Evolutionary conservation across 352 stramenopile genomes (phyloP), one percentile per base, ranked within the genome.

Genomic region (Globisporangium iwayamae): DNA sequence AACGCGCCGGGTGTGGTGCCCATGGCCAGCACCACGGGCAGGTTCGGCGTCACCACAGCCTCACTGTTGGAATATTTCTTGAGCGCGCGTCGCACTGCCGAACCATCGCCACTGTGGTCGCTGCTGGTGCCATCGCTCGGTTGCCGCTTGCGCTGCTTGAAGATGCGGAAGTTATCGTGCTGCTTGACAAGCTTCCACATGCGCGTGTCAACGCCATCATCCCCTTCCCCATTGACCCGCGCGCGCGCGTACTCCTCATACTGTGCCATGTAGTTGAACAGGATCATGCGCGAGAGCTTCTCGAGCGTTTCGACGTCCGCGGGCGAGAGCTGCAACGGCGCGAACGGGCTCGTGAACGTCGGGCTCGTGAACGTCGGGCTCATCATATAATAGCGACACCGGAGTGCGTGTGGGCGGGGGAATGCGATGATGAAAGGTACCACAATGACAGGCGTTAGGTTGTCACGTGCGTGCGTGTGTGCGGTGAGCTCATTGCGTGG

Each of bases 311-410:
- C 36, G 3, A 18, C n/a, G 3, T 70, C 64, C 1, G 38, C 9
- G 4, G 38, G 16, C 36, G 58, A 50, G 18, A 70, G 64, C 16
- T 48, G 7, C 2, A 70, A 58, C 48, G 64, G 64, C 22, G 47
- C 34, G 56, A 70, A 70, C 32, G 64, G 64, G 10, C n/a, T 63
- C 51, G 30, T 60, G 41, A 50, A 67, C 39, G 55, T 61, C 11
- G 20, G 20, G 11, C 22, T 20, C 25, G 30, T 60, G 41, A 50
- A 67, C 39, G 55, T 61, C 11, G 20, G 20, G 11, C 22, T 20
- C 25, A 30, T 41, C 34, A 10, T 9, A 36, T 41, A 54, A 10
- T 9, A 36, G 32, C 32, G 14, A 4, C 11, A 4, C 3, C 10
- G 36, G 36, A 41, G 36, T 41, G 36, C 36, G 36, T 4, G 9